Conservation (phyloP, 2,329 filamentous ascomycete genomes). For the Verticillium tricorpus region DNA sequence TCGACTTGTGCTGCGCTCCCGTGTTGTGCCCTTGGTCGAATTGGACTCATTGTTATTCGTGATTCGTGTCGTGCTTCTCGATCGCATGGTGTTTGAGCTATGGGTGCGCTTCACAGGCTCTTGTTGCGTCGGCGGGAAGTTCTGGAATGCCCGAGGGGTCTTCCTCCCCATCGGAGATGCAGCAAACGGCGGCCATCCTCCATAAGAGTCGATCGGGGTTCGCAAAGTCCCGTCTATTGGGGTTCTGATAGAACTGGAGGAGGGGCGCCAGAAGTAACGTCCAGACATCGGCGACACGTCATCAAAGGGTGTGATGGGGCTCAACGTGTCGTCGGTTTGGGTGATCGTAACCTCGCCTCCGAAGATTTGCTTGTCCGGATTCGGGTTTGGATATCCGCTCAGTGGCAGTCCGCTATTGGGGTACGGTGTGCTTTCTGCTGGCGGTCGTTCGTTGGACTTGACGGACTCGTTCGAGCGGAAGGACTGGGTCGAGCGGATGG, state of each 20-base stretch:
- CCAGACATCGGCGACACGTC: conserved; percentile 13
- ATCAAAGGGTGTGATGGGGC: conserved; percentile 15
- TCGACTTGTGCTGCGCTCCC: not conserved
- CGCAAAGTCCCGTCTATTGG: conserved; percentile 7
- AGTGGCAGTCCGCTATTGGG: conserved; percentile 12
- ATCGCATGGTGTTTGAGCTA: not conserved
- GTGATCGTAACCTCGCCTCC: conserved; percentile 12
- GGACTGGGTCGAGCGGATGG: not conserved
- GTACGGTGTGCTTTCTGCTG: conserved; percentile 7
- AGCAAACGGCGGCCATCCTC: not conserved
- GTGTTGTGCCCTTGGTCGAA: not conserved
- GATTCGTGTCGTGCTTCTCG: not conserved
- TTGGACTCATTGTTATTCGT: not conserved
- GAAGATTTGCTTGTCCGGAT: conserved; percentile 12
- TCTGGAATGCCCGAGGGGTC: not conserved
- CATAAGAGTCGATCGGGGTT: conserved; percentile 10
- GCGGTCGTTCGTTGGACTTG: not conserved
- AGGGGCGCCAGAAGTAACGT: conserved; percentile 16
- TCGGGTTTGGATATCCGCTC: conserved; percentile 15
- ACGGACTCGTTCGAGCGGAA: not conserved
- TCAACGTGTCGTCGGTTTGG: conserved; percentile 1
- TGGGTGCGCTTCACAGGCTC: not conserved
- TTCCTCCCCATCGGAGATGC: not conserved
- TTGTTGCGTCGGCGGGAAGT: conserved; percentile 1
- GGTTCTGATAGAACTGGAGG: not conserved